Conservation (phyloP, 495 filamentous ascomycete genomes). For the Penicillium turbatum region DNA sequence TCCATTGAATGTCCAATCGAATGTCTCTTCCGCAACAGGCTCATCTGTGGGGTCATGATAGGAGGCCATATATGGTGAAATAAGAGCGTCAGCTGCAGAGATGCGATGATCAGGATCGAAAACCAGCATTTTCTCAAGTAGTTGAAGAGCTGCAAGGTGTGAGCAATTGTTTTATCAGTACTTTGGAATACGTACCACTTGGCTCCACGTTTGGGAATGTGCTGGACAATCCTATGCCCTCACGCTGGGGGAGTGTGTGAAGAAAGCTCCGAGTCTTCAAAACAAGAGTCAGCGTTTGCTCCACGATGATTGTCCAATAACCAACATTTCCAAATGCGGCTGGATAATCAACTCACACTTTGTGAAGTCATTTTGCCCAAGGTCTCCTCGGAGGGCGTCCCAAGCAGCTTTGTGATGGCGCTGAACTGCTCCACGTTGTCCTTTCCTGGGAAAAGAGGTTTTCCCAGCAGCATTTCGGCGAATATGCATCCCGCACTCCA, state of each 20-base stretch:
- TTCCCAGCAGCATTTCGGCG: constrained; percentile 92
- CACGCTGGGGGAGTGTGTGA: not conserved
- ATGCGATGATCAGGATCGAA: constrained; percentile 84
- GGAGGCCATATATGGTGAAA: constrained; percentile 80
- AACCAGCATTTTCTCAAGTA: constrained; percentile 86
- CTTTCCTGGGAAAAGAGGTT: constrained; percentile 88
- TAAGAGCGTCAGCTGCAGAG: constrained; percentile 68
- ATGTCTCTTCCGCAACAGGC: constrained; percentile 54
- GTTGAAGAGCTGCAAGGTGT: constrained; percentile 63
- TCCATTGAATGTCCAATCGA: constrained; percentile 1
- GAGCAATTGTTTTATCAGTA: not conserved
- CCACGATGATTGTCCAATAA: no score
- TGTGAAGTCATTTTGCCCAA: constrained; percentile 11
- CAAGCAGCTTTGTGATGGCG: constrained; percentile 87
- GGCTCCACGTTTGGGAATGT: not conserved
- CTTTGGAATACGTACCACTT: constrained; percentile 1
- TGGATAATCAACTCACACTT: constrained; percentile 1
- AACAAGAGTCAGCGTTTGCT: not conserved
- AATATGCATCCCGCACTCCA: constrained; percentile 96
- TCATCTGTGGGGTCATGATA: constrained; percentile 93
- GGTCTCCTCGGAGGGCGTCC: constrained; percentile 67
- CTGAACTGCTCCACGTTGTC: constrained; percentile 93
- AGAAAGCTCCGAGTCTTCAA: constrained; percentile 4
- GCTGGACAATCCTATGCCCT: constrained; percentile 1
- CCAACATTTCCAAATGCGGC: no score